Evolutionary conservation across 306 rosid species (phyloP), one percentile per base, ranked within the genome.

Genomic region (Corylus americana): DNA sequence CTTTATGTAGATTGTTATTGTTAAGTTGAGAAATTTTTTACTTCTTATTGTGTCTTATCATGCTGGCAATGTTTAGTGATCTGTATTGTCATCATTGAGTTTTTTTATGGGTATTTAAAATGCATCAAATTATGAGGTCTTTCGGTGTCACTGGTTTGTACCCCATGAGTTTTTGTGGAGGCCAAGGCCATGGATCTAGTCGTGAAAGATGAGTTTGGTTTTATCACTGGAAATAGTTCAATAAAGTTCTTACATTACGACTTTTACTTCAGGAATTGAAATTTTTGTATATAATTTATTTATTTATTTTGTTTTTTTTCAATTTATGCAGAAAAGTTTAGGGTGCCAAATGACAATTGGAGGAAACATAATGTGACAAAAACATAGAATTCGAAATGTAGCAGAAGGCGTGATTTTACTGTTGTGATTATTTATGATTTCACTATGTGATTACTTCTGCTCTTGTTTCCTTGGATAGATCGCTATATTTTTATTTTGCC

Each of bases 381-480:
- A 31, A 64, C 14, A 35, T 31, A 37, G 8, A 42, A 17, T 35
- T 64, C 16, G 2, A 14, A 35, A 29, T 6, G 2, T 35, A 11
- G 9, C 20, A 67, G 14, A 67, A 67, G 51, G 17, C 51, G 39
- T 3, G 17, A 67, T 64, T 67, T 67, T n/a, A 58, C 70, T 64
- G 4, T 39, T 39, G 16, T 39, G 25, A 9, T 39, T 67, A 9
- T 18, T 53, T 79, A 70, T 55, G 31, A 63, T 49, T 75, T 47
- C 20, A 48, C 70, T 25, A 17, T 10, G 31, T 35, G 48, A 62
- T 84, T 63, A 8, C 70, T 9, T 10, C 70, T 42, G 63, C 71
- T 49, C 71, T 59, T 70, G 27, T 51, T 42, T 55, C 39, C 66
- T 31, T 22, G 61, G 66, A 66, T 62, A 42, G 48, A 27, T 66